These are phyloP conservation scores for Pichia sporocuriosa DNA, from an alignment of 805 yeast species.

Conservation along the genomic window DNA sequence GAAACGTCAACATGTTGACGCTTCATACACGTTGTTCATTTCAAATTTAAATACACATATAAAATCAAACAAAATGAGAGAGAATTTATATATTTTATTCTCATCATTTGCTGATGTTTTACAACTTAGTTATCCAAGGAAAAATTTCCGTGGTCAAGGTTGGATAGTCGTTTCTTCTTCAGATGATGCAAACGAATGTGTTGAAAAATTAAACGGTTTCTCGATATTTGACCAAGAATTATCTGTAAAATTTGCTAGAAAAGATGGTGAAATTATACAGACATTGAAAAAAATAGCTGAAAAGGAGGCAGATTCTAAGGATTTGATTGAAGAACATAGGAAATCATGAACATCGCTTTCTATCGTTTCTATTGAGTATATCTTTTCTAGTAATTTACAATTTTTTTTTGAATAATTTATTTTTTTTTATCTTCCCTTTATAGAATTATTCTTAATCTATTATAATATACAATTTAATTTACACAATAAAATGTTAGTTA, in stretches of 20 bases:
- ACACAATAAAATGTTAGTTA: too few species aligned
- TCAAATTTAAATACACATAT: conserved; percentile 56
- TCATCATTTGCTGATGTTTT: conserved; percentile 61
- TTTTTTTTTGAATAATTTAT: too few species aligned
- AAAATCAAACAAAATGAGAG: conserved; percentile 36
- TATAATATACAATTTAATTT: neutral
- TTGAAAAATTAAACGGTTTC: conserved; percentile 40
- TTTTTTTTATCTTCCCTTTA: too few species aligned
- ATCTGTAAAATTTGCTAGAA: conserved; percentile 37
- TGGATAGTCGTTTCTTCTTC: conserved; percentile 47
- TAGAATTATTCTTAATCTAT: neutral
- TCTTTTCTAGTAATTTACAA: neutral
- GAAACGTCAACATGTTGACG: conserved; percentile 9
- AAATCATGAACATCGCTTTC: too few species aligned
- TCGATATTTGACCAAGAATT: conserved; percentile 48
- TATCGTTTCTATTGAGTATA: neutral
- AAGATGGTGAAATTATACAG: conserved; percentile 25
- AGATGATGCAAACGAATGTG: conserved; percentile 46
- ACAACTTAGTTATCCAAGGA: conserved; percentile 37
- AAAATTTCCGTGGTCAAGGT: conserved; percentile 58
- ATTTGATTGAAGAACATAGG: too few species aligned
- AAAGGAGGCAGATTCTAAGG: too few species aligned
- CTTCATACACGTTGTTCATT: conserved; percentile 44
- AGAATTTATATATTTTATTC: conserved; percentile 51
- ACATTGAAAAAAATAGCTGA: neutral